Conservation (phyloP, 2,329 filamentous ascomycete species). For the Sporothrix luriei region DNA sequence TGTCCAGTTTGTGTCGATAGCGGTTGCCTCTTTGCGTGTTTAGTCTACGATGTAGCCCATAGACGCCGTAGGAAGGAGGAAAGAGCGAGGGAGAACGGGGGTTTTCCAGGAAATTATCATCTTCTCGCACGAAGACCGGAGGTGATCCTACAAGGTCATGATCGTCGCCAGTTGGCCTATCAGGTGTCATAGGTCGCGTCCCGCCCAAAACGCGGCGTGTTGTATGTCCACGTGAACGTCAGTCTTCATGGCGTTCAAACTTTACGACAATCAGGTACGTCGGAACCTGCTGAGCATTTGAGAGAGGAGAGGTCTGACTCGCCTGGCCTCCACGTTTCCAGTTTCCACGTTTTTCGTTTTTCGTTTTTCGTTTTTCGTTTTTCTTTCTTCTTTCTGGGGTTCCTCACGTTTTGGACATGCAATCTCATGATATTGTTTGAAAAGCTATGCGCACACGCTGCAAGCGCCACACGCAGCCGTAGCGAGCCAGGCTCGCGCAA, state of each 20-base stretch:
- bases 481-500: not conserved
- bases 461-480: not conserved
- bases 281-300: not conserved
- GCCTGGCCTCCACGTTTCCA: slow-evolving; percentile 8
- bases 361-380: no score
- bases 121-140: not conserved
- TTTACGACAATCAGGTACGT: slow-evolving; percentile 7
- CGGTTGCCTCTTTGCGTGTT: not conserved
- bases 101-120: not conserved
- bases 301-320: not conserved
- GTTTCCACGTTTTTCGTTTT: not conserved
- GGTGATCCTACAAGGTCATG: not conserved
- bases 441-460: not conserved
- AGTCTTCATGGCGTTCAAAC: not conserved
- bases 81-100: not conserved
- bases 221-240: not conserved
- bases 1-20: not conserved
- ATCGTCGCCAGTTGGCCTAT: slow-evolving; percentile 21
- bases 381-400: not conserved
- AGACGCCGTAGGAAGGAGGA: not conserved
- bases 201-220: not conserved
- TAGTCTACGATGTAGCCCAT: not conserved
- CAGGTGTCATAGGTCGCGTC: slow-evolving; percentile 17
- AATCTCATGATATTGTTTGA: not conserved
- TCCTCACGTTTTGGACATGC: not conserved